phyloP scores from a whole-genome alignment of 2,329 filamentous ascomycete species.

The Cercospora sesami region DNA sequence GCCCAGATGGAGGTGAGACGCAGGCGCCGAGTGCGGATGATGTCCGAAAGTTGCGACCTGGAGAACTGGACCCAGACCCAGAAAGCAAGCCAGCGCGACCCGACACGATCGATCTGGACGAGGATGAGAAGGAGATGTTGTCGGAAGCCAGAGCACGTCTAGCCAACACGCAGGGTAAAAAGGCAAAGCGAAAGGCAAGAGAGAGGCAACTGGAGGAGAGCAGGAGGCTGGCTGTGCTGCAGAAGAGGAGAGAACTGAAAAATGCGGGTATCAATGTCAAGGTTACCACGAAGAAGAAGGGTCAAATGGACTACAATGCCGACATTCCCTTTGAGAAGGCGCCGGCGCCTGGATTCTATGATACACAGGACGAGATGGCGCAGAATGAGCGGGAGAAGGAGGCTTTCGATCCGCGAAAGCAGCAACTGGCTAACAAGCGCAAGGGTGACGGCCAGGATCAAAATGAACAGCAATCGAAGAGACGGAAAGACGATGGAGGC shows the following conservation, averaged over 20 bases:
- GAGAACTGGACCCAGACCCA: constrained; percentile 94
- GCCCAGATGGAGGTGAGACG: constrained; percentile 82
- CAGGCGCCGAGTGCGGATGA: constrained; percentile 89
- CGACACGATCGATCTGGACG: constrained; percentile 96
- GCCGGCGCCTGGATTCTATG: constrained; percentile 84
- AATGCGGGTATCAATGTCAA: constrained; percentile 98
- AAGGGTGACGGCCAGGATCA: constrained; percentile 90
- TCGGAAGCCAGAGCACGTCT: constrained; percentile 94
- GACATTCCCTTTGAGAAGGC: constrained; percentile 98
- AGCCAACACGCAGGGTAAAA: constrained; percentile 98
- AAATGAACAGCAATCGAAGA: constrained; percentile 68
- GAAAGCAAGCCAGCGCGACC: constrained; percentile 94
- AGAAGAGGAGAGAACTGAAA: constrained; percentile 95
- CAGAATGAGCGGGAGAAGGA: constrained; percentile 82
- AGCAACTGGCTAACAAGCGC: constrained; percentile 85
- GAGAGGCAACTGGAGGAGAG: constrained; percentile 96
- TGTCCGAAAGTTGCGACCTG: constrained; percentile 76
- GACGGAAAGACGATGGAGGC: constrained; percentile 76
- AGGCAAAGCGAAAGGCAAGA: constrained; percentile 94
- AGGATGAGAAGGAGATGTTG: constrained; percentile 99
- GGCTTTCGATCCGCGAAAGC: constrained; percentile 87
- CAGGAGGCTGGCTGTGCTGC: constrained; percentile 79
- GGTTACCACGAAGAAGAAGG: constrained; percentile 83
- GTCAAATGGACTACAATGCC: constrained; percentile 99
- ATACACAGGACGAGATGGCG: constrained; percentile 78